Base-by-base conservation (phyloP, 495 filamentous ascomycete species). In the Talaromyces thailandensis region DNA sequence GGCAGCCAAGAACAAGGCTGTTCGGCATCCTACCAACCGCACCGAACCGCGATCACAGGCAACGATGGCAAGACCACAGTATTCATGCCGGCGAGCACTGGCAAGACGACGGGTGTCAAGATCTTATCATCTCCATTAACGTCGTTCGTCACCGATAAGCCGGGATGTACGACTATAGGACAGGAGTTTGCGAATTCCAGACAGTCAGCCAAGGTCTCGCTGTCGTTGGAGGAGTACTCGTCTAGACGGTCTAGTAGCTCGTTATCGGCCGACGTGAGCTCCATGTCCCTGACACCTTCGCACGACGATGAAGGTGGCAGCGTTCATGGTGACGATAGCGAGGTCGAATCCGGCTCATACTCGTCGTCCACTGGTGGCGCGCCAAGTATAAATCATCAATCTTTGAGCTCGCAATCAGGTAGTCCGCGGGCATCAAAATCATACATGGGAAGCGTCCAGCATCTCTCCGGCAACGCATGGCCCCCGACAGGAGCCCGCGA, bases 41-140 rank as follows among this genome's bases (percentile, higher is more conserved):
- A 85, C 60, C 83, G 93, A 53, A 89, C 89, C 0, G 81, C 86
- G 0, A 82, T 93, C 53, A 83, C 84, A 50, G 81, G 81, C 31
- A 79, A 75, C 23, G 87, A 90, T 77, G 88, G 90, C 40, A 83
- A 85, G 48, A 95, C 89, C 3, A 96, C 90, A 0, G 78, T 98
- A 31, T 94, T 96, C 71, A 98, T 97, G 94, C 94, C 94, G 4
- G 90, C 90, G 2, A 84, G 75, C 60, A 83, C 79, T 16, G 79
- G 78, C 57, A 74, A 79, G 31, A 82, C 79, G 0, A 69, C 84
- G 14, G 86, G 85, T 8, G 80, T 89, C 61, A 89, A 89, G 70
- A 82, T 88, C 63, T 77, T 88, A 12, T 86, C 84, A 6, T 65
- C 43, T 2, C 45, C 26, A 0, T n/a, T 48, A 16, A 26, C 24